Conservation (phyloP, 306 rosid species). For the Acacia confusa region DNA sequence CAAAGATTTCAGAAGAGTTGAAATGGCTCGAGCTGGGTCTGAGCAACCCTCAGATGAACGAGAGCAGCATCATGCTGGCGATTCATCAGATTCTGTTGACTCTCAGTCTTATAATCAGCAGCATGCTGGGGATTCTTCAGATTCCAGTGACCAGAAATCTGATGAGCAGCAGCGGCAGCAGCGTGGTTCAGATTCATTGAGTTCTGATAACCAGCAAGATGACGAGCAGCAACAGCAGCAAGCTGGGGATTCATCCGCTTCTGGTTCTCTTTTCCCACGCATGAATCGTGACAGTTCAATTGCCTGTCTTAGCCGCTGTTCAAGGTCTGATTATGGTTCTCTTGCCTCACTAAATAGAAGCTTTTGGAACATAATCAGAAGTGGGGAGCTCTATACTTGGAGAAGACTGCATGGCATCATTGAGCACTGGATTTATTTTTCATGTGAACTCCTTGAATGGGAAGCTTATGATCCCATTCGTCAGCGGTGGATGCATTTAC, state of each 20-base stretch:
- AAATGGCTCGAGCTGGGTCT: slow-evolving; percentile 7
- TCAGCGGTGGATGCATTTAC: slow-evolving; percentile 75
- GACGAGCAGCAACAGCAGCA: slow-evolving; percentile 37
- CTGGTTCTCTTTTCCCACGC: slow-evolving; percentile 43
- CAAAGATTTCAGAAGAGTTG: slow-evolving; percentile 18
- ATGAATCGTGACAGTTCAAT: slow-evolving; percentile 79
- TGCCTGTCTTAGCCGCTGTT: slow-evolving; percentile 66
- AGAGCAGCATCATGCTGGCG: slow-evolving; percentile 11
- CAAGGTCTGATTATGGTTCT: slow-evolving; percentile 72
- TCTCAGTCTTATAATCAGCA: not conserved
- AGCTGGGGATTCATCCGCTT: slow-evolving; percentile 49
- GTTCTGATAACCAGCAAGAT: slow-evolving; percentile 33
- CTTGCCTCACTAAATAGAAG: slow-evolving; percentile 64
- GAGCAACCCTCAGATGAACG: slow-evolving; percentile 17
- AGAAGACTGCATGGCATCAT: slow-evolving; percentile 60
- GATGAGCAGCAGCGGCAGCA: slow-evolving; percentile 18
- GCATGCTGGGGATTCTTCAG: slow-evolving; percentile 15
- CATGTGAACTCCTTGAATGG: slow-evolving; percentile 82
- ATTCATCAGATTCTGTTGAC: slow-evolving; percentile 14
- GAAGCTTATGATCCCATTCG: slow-evolving; percentile 79
- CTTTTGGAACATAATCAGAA: slow-evolving; percentile 54
- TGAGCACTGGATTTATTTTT: slow-evolving; percentile 88
- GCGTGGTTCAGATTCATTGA: not conserved
- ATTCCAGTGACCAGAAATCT: slow-evolving; percentile 10
- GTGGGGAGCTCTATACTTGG: slow-evolving; percentile 71